phyloP scores from a whole-genome alignment of 2,329 filamentous ascomycete genomes.

The Ophiostoma ulmi region DNA sequence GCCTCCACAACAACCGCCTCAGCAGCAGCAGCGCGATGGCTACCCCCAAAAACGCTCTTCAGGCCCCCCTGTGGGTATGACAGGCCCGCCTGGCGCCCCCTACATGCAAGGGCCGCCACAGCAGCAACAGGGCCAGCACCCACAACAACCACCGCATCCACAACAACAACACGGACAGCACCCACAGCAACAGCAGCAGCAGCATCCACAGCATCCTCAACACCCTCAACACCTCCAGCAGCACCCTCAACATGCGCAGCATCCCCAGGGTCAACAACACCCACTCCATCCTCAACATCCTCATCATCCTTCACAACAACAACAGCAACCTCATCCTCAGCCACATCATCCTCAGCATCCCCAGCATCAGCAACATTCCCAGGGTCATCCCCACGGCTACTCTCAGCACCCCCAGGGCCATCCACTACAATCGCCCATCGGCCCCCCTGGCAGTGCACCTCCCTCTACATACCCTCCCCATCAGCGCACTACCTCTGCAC shows the following conservation, averaged over 20 bases:
- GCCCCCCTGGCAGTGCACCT: constrained; percentile 10
- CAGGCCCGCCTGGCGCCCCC: constrained; percentile 34
- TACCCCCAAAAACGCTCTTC: constrained; percentile 38
- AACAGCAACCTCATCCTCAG: neutral
- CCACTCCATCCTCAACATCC: neutral
- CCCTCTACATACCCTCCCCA: constrained; percentile 7
- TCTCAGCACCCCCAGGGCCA: neutral
- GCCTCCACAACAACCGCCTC: constrained; percentile 30
- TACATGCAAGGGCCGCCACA: constrained; percentile 39
- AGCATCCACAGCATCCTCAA: constrained; percentile 22
- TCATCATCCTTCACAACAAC: neutral
- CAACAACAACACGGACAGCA: constrained; percentile 31
- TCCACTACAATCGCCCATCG: constrained; percentile 5
- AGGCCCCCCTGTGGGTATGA: constrained; percentile 31
- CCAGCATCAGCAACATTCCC: constrained; percentile 18
- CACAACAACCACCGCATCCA: constrained; percentile 18
- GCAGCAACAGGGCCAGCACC: constrained; percentile 25
- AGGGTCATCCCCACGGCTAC: neutral
- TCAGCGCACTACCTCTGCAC: constrained; percentile 10
- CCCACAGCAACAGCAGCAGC: constrained; percentile 26
- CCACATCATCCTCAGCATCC: neutral
- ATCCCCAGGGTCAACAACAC: constrained; percentile 1
- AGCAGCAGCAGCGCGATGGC: constrained; percentile 37
- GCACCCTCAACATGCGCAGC: constrained; percentile 19
- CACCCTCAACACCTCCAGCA: neutral